A percentile compares a stretch with the other conserved stretches of the same genome.
phyloP scores from a whole-genome alignment of 2,329 filamentous ascomycete species.

The Aspergillus ustus region DNA sequence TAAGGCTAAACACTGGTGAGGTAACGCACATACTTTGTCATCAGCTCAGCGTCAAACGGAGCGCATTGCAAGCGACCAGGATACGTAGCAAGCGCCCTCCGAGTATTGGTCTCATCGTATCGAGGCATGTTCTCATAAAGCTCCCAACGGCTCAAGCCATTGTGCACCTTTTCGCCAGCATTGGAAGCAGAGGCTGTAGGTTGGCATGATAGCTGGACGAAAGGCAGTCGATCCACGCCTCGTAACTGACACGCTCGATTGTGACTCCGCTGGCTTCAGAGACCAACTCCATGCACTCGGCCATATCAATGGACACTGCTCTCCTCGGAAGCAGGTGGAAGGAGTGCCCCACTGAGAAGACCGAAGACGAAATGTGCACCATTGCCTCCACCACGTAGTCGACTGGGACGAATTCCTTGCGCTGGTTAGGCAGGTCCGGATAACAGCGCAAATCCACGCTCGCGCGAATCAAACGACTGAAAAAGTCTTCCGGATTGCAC shows the following conservation, averaged over 20 bases:
- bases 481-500: conserved; percentile 23
- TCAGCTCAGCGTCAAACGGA: too few species aligned
- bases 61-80: too few species aligned
- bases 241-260: neutral
- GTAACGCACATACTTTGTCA: too few species aligned
- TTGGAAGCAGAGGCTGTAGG: conserved; percentile 1
- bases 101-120: neutral
- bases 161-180: conserved; percentile 1
- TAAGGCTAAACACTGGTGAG: too few species aligned
- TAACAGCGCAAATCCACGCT: conserved; percentile 23
- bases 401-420: conserved; percentile 21
- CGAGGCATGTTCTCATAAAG: neutral
- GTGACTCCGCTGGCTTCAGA: too few species aligned
- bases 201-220: neutral
- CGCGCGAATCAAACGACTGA: conserved; percentile 23
- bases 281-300: neutral
- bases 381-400: conserved; percentile 23
- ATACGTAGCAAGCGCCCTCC: too few species aligned
- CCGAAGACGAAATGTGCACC: conserved; percentile 17
- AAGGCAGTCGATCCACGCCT: neutral
- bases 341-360: conserved; percentile 21
- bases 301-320: neutral
- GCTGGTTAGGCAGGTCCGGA: conserved; percentile 16
- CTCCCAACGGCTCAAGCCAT: neutral
- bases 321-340: conserved; percentile 23